Base-by-base conservation (phyloP, 768 basidiomycete species). In the Cystofilobasidium ferigula region DNA sequence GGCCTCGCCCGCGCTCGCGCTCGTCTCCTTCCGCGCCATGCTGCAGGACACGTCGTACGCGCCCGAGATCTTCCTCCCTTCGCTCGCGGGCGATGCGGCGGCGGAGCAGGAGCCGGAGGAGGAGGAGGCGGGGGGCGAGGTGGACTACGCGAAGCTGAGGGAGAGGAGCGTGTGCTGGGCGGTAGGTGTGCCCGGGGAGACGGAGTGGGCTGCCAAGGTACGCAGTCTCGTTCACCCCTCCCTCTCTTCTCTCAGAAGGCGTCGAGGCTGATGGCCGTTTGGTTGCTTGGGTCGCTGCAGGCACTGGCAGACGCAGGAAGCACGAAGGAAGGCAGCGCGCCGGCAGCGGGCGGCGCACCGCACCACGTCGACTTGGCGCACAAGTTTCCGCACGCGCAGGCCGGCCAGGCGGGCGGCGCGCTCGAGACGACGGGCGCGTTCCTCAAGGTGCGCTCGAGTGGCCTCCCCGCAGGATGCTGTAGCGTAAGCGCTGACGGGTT, bases 1-100 rank as follows among this genome's bases (percentile, higher is more conserved):
- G 0, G 1, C 61, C 0, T 40, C 57, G n/a, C 40, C 69, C 9
- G 70, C 69, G 0, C 66, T 67, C 40, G 42, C 70, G 28, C 69
- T 75, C 45, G 73, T 72, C 28, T 32, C 62, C 13, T 73, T 73
- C 70, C 67, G 73, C 26, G 70, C 69, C 34, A 74, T 75, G 73
- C 65, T 75, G 3, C 73, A 74, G 61, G 74, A 75, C 62, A 72
- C 74, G 0, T 71, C 71, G 0, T 61, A 69, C 26, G 71, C 69
- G 1, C 69, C 67, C 6, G 73, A 75, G 63, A 69, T 75, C 32
- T 75, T 70, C 69, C 60, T 69, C 22, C 59, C 63, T 13, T 18
- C 32, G 13, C 24, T 9, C 6, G 13, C 54, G 22, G 57, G 45
- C 26, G 45, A 62, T 4, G 4, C 43, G 7, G 24, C 38, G 2